These are phyloP conservation scores for Saturnispora diversa DNA, from an alignment of 805 yeast genomes.

Conservation along the genomic window DNA sequence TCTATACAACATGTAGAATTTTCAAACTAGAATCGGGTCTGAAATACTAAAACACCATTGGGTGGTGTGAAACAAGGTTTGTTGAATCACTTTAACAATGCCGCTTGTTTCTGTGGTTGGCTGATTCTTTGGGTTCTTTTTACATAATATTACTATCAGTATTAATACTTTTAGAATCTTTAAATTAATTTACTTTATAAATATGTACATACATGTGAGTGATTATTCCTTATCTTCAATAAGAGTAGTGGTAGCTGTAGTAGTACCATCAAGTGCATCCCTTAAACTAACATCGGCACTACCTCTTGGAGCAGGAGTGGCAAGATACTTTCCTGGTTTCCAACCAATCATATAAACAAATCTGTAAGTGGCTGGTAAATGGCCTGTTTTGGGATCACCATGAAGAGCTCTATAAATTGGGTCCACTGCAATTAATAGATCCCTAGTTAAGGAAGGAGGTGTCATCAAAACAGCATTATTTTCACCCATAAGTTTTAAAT, in stretches of 20 bases:
- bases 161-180: too few relatives aligned
- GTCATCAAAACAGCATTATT: slow-evolving; percentile 46
- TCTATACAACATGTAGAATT: too few relatives aligned
- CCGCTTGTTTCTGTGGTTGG: too few relatives aligned
- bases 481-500: slow-evolving; percentile 78
- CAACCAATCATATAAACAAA: slow-evolving; percentile 83
- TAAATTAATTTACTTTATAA: too few relatives aligned
- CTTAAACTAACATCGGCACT: slow-evolving; percentile 60
- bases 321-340: slow-evolving; percentile 66
- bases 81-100: too few relatives aligned
- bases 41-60: too few relatives aligned
- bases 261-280: slow-evolving; percentile 39
- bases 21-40: too few relatives aligned
- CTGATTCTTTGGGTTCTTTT: too few relatives aligned
- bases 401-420: slow-evolving; percentile 67
- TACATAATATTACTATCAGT: too few relatives aligned
- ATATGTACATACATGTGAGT: slow-evolving; percentile 1
- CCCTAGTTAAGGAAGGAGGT: slow-evolving; percentile 43
- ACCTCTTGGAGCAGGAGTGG: slow-evolving; percentile 68
- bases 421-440: slow-evolving; percentile 64
- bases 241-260: slow-evolving; percentile 13
- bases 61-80: too few relatives aligned
- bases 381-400: slow-evolving; percentile 44
- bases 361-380: slow-evolving; percentile 73
- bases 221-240: slow-evolving; percentile 15